Evolutionary conservation across 2,329 filamentous ascomycete genomes (phyloP).

Genomic region (Fusarium sublunatum): DNA sequence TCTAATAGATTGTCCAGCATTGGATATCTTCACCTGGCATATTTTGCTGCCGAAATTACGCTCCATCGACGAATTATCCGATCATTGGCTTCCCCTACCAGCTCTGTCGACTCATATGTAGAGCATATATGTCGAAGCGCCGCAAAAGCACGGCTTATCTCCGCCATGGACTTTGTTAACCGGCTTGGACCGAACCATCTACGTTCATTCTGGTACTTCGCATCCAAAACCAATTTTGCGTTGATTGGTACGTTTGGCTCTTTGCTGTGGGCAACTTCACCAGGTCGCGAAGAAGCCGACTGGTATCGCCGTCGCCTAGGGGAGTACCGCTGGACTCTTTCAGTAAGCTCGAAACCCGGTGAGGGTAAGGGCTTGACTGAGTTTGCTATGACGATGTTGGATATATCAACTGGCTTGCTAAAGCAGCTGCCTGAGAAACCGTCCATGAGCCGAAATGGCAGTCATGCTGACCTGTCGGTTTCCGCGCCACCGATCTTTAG

Average conservation of each 20-base stretch:
- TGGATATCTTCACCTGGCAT: constrained; percentile 87
- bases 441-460: constrained; percentile 67
- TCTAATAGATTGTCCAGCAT: constrained; percentile 67
- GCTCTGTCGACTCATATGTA: constrained; percentile 77
- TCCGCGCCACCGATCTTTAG: constrained; percentile 49
- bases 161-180: constrained; percentile 97
- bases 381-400: constrained; percentile 82
- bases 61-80: constrained; percentile 92
- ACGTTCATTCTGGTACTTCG: constrained; percentile 92
- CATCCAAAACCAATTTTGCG: constrained; percentile 90
- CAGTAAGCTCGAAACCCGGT: constrained; percentile 81
- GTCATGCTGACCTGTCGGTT: constrained; percentile 59
- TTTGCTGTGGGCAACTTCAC: constrained; percentile 88
- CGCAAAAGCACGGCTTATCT: constrained; percentile 92
- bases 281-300: constrained; percentile 87
- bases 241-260: constrained; percentile 94
- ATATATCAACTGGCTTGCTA: constrained; percentile 75
- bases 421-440: constrained; percentile 79
- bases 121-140: constrained; percentile 93
- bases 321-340: constrained; percentile 95
- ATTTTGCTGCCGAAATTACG: constrained; percentile 94
- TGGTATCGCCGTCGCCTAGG: constrained; percentile 88
- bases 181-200: constrained; percentile 87
- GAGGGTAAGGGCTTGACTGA: constrained; percentile 68
- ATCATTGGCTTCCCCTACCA: constrained; percentile 66